phyloP scores from a whole-genome alignment of 495 filamentous ascomycete species.

The Tuber aestivum region DNA sequence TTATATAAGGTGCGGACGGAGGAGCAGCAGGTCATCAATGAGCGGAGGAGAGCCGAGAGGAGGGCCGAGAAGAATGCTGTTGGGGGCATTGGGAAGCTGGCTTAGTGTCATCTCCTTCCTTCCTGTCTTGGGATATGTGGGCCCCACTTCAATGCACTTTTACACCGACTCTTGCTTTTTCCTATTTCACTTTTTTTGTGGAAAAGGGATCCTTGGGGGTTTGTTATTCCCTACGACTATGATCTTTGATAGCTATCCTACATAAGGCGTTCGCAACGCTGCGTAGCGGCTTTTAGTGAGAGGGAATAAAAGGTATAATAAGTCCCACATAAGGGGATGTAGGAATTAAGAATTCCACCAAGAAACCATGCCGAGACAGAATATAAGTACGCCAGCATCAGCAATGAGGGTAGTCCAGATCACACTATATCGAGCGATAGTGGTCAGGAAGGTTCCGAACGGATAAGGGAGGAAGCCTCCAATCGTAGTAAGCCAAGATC shows the following conservation, averaged over 20 bases:
- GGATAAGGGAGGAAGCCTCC: conserved; percentile 38
- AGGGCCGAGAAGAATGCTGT: conserved; percentile 58
- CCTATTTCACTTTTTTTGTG: neutral
- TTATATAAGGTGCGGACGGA: conserved; percentile 50
- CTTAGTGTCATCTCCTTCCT: neutral
- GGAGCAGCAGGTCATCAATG: conserved; percentile 54
- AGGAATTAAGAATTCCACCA: conserved; percentile 47
- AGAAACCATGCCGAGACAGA: conserved; percentile 47
- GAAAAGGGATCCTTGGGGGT: neutral
- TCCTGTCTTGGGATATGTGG: neutral
- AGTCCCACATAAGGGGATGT: conserved; percentile 1
- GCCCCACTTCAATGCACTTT: neutral
- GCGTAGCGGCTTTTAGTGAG: neutral
- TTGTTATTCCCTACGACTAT: neutral
- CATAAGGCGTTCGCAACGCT: neutral
- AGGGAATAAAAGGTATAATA: conserved; percentile 12
- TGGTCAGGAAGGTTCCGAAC: conserved; percentile 33
- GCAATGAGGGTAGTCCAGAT: conserved; percentile 48
- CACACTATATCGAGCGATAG: conserved; percentile 45
- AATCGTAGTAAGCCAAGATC: conserved; percentile 40
- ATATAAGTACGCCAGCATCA: conserved; percentile 51
- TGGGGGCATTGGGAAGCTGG: conserved; percentile 48
- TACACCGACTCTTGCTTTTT: neutral
- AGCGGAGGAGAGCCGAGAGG: conserved; percentile 58
- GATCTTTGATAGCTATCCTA: neutral